Base-by-base conservation (phyloP, 805 yeast genomes). In the Saccharomycopsis malanga region DNA sequence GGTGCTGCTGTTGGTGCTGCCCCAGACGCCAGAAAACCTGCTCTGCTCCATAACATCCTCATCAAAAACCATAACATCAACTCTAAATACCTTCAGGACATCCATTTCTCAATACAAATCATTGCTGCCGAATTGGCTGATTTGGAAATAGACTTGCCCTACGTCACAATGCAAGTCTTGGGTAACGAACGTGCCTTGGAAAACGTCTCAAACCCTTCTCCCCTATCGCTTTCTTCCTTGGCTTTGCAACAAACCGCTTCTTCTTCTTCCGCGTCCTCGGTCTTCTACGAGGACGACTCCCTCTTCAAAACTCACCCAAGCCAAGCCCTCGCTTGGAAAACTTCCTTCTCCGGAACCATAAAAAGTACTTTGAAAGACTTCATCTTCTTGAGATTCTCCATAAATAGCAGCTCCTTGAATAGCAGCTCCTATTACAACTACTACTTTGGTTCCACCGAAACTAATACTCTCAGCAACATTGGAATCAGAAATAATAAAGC, bases 71-170 rank as follows among this genome's bases (percentile, higher is more conserved):
- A 40, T 18, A 48, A 23, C 15, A 42, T 46, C 12, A 40, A 36
- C 22, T 22, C 21, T 3, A 18, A 32, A n/a, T 4, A 45, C n/a
- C 36, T 56, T 2, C 42, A 48, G 4, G 36, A 45, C 4, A 23
- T 60, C 17, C 53, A 52, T 6, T 56, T 68, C 21, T 50, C 56
- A 9, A 60, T 88, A 3, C 67, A 66, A 10, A 60, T 84, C 4
- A 71, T 91, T 1, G 86, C 96, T 17, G 96, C 86, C 0, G 96
- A 89, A 62, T 85, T 87, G 67, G 91, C 10, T 94, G 96, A 27
- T 12, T n/a, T 5, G 18, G 17, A 32, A 6, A 39, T 54, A 2
- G 20, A 34, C 15, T 46, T 56, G 3, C 34, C 40, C 2, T 30
- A 34, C 2, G 47, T 49, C 21, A 22, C 49, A 5, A 21, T 49